Base-by-base conservation (phyloP, 192 early-diverging fungal genomes). In the Martensiomyces pterosporus region DNA sequence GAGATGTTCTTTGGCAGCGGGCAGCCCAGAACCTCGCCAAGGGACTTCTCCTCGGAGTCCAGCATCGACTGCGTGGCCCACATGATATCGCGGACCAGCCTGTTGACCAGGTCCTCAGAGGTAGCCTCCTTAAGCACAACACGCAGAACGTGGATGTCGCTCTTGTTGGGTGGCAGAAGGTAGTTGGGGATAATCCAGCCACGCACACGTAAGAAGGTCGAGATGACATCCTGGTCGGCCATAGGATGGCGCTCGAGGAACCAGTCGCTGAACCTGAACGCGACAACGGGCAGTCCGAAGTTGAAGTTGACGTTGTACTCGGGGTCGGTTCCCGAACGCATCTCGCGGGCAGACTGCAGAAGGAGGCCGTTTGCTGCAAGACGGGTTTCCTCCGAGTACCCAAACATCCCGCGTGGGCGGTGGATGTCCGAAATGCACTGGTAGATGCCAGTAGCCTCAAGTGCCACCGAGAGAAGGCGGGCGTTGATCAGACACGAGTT, bases 181-280 rank as follows among this genome's bases (percentile, higher is more conserved):
- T 89, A 89, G 36, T 82, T 82, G 45, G 86, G 86, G 2, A 89
- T 81, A 50, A 89, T 85, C 86, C 86, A 89, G 9, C 84, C 83
- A 36, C 78, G 78, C 35, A 82, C 78, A 32, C 79, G 82, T 29
- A 87, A 58, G 47, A 80, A 56, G 19, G 65, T 70, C 12, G 81
- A 67, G 19, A 87, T 46, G 22, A 78, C 75, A 47, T 77, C 80
- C 77, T 87, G 81, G 44, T 68, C 77, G n/a, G 78, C 80, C 4
- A 43, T 51, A 0, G 79, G 79, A 27, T 82, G 56, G 33, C 62
- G 39, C 6, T 60, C 36, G 35, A 64, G 70, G 50, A 79, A 85
- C 41, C 69, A 61, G 38, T 81, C 73, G 26, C 65, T 77, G 33
- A 88, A 60, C 50, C 75, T 60, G 62, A 85, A 88, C 1, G 86